Evolutionary conservation across 202 grass and related monocot species (phyloP), one percentile per base, ranked within the genome.

Genomic region (Panicum virgatum): DNA sequence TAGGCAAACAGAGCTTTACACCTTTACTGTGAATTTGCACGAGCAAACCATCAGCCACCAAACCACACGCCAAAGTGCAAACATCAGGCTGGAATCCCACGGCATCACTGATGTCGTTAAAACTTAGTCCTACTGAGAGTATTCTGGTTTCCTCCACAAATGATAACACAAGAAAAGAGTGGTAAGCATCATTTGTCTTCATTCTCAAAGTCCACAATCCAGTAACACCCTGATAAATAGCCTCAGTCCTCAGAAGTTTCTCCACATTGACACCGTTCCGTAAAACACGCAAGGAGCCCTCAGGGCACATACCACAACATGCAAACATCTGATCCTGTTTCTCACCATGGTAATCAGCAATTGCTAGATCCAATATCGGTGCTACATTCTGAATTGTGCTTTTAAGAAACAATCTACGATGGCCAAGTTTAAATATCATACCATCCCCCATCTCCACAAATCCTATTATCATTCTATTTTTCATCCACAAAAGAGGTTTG

Each of bases 141-240:
- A 96, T 80, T 91, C 96, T 96, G 66, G 92, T 98, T 84, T 98
- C 92, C 87, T 98, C 96, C 62, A 98, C 93, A 87, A 98, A 98
- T 62, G 96, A 93, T 45, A 98, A 75, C 53, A 98, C 92, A 83
- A 98, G 92, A 92, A 96, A 98, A 77, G 96, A 98, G 76, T 98
- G 96, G 83, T 92, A 92, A 38, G 34, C 61, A 85, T 98, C 92
- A 92, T 72, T 85, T 82, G 69, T 70, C 88, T 93, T 98, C 92
- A 98, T 98, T 75, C 65, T 96, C 85, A 98, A 82, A 71, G 92
- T 91, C 96, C 96, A 98, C 63, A 88, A 88, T 87, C 91, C 90
- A 85, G 92, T 89, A 77, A 98, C 77, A 82, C 96, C 96, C 47
- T 87, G 92, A 89, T 98, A 98, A 76, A 85, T 93, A 85, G 92